Conservation (phyloP, 2,329 filamentous ascomycete genomes). For the Paraphaeosphaeria sporulosa region DNA sequence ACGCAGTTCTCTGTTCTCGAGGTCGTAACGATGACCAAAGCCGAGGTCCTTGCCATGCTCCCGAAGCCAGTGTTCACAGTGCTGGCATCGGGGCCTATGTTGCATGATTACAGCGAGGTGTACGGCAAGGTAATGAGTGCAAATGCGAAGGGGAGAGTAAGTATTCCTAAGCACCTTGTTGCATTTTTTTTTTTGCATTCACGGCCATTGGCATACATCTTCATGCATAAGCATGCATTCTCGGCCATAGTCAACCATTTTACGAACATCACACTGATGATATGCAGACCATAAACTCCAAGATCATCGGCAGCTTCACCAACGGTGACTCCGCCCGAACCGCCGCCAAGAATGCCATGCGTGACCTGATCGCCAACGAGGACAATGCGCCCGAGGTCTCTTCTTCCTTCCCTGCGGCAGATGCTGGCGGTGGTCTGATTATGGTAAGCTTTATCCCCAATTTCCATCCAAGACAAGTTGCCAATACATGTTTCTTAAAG, state of each 20-base stretch:
- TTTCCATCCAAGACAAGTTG: no score
- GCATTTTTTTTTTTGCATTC: not conserved
- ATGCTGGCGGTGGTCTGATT: not conserved
- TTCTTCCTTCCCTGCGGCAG: not conserved
- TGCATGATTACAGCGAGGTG: not conserved
- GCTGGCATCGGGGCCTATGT: not conserved
- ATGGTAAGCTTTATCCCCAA: no score
- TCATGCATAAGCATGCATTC: no score
- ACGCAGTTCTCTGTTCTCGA: not conserved
- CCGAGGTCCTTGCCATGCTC: not conserved
- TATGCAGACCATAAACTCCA: not conserved
- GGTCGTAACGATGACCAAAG: not conserved
- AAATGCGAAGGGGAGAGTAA: not conserved
- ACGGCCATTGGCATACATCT: no score
- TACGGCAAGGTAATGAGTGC: slow-evolving; percentile 1
- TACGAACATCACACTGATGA: no score
- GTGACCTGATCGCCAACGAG: not conserved
- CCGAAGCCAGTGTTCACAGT: not conserved
- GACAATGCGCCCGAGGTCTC: not conserved
- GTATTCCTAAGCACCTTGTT: no score
- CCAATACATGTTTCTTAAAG: no score
- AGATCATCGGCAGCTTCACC: no score
- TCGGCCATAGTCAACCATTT: no score
- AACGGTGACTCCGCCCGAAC: not conserved
- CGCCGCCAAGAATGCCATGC: not conserved